Evolutionary conservation across 176 grass and related monocot genomes (phyloP), one percentile per base, ranked within the genome.

Genomic region (Oryza punctata): DNA sequence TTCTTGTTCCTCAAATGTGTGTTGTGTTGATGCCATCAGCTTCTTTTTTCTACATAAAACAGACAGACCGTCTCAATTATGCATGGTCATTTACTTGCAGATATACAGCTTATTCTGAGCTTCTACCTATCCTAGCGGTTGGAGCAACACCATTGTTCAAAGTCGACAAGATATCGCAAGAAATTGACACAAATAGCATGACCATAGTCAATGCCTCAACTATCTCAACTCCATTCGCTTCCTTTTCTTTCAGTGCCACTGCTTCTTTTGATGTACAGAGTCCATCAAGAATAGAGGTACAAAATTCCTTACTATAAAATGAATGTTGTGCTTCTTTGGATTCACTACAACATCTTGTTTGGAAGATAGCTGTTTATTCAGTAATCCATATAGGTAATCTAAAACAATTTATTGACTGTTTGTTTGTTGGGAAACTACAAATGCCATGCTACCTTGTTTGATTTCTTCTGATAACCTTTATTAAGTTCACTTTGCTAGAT

Each of bases 91-190:
- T 71, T 35, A 54, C 24, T 44, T 84, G 73, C 89, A 98, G 96
- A 86, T 98, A 94, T 82, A 98, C 96, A 4, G 89, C 91, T 40
- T 98, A 92, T 82, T 98, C 96, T 41, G 93, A 96, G 71, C 91
- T 96, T 45, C 76, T 98, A 70, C 96, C 93, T 69, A 90, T 98
- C 89, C 84, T 98, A 67, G 89, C 84, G 35, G 85, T 80, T 14
- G 96, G 96, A 38, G 84, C 83, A 41, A 92, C 83, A 50, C 96
- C 96, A 18, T 90, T 96, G 2, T 70, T 93, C 54, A 98, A 92
- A 88, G 87, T 98, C 63, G 88, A 98, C 52, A 81, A 86, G 80
- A 98, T 98, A 90, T 93, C 91, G 13, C 96, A 98, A 83, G 80
- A 90, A 89, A 92, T 98, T 10, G 84, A 94, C 69, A 81, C 77